Conservation (phyloP, 2,329 filamentous ascomycete genomes). For the Colletotrichum spinosum region DNA sequence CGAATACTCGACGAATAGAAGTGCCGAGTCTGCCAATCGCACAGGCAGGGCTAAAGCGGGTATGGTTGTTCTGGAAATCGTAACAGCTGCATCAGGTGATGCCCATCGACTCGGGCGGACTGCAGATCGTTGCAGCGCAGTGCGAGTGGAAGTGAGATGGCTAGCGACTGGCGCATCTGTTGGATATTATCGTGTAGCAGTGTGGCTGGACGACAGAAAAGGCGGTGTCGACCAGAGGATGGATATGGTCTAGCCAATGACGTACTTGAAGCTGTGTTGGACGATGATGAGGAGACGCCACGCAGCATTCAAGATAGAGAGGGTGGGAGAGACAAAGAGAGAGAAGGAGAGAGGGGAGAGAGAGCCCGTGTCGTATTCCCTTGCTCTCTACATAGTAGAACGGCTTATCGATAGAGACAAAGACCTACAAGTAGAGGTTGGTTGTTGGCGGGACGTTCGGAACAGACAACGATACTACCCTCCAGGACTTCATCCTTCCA, state of each 20-base stretch:
- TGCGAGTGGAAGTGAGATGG: slow-evolving; percentile 1
- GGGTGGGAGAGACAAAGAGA: slow-evolving; percentile 7
- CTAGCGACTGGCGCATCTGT: slow-evolving; percentile 2
- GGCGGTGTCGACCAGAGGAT: slow-evolving; percentile 3
- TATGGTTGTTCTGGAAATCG: neutral
- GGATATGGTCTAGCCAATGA: slow-evolving; percentile 6
- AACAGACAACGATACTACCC: neutral
- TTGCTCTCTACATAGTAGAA: neutral
- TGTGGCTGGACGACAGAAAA: slow-evolving; percentile 12
- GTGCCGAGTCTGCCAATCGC: neutral
- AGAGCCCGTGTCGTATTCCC: slow-evolving; percentile 6
- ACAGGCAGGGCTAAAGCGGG: neutral
- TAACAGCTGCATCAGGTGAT: slow-evolving; percentile 11
- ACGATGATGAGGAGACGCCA: neutral
- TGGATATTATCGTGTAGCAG: slow-evolving; percentile 6
- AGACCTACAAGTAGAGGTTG: too few relatives aligned
- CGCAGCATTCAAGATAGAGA: slow-evolving; percentile 1
- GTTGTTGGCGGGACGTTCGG: neutral
- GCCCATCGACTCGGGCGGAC: neutral
- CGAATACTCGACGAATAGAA: neutral
- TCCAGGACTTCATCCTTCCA: too few relatives aligned
- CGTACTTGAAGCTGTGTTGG: neutral
- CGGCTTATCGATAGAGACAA: too few relatives aligned
- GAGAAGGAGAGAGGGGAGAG: neutral
- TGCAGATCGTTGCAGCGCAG: slow-evolving; percentile 20